Evolutionary conservation across 176 grass and related monocot species (phyloP).

Genomic region (Eleusine coracana): DNA sequence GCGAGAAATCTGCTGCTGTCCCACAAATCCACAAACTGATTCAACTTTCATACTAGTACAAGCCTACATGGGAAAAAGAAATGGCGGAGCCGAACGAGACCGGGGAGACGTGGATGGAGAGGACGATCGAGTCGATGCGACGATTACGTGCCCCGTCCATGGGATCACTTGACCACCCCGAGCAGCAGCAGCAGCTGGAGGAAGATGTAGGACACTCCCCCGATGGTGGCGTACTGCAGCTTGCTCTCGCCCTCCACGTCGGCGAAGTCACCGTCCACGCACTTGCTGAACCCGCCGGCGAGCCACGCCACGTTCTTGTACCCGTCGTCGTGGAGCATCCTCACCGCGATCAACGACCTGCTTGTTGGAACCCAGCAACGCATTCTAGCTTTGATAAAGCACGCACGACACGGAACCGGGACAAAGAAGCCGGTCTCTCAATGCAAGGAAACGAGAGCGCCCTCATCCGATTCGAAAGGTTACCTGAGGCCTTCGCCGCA

Average conservation of each 20-base stretch:
- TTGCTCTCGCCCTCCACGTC: conserved; percentile 69
- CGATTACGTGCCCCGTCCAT: too few species aligned
- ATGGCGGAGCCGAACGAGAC: too few species aligned
- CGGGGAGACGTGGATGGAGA: too few species aligned
- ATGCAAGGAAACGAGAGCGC: too few species aligned
- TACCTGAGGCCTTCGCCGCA: conserved; percentile 93
- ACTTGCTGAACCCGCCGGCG: conserved; percentile 82
- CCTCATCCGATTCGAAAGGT: background rate
- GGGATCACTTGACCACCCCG: conserved; percentile 48
- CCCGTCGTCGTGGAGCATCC: conserved; percentile 72
- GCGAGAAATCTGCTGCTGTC: too few species aligned
- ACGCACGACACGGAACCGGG: background rate
- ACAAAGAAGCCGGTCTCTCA: too few species aligned
- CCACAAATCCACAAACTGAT: too few species aligned
- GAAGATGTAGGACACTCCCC: conserved; percentile 82
- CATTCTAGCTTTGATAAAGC: background rate
- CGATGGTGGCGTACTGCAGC: conserved; percentile 84
- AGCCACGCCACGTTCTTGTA: conserved; percentile 89
- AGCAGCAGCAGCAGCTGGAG: conserved; percentile 80
- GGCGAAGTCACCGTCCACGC: conserved; percentile 58
- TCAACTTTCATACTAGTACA: too few species aligned
- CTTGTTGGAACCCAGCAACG: background rate
- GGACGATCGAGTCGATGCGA: too few species aligned
- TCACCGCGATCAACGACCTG: conserved; percentile 90
- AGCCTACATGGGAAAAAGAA: too few species aligned